A percentile compares a stretch with the other conserved stretches of the same genome.
Conservation (phyloP, 352 stramenopile genomes). For the Pythium volutum region DNA sequence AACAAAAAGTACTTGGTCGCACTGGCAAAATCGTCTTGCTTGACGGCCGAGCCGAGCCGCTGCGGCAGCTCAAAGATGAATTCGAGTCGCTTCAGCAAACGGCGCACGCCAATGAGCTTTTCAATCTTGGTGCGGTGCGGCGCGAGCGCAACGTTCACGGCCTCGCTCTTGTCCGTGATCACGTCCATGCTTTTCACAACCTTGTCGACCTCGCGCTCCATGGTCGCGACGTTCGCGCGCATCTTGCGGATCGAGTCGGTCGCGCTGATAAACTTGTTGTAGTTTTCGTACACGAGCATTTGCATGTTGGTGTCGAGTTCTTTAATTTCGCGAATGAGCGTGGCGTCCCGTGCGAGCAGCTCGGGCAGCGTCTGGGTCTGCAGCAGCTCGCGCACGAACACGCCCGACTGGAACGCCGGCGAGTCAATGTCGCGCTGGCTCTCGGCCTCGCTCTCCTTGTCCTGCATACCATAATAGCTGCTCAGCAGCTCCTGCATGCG, state of each 20-base stretch:
- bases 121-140: slow-evolving; percentile 90
- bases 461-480: slow-evolving; percentile 84
- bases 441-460: slow-evolving; percentile 65
- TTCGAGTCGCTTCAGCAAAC: slow-evolving; percentile 95
- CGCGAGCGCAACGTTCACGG: slow-evolving; percentile 87
- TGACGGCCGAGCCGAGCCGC: slow-evolving; percentile 76
- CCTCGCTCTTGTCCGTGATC: slow-evolving; percentile 82
- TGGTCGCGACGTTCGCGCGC: slow-evolving; percentile 91
- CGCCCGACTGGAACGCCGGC: slow-evolving; percentile 57
- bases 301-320: slow-evolving; percentile 99
- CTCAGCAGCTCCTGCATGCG: slow-evolving; percentile 89
- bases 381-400: slow-evolving; percentile 79
- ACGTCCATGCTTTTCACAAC: slow-evolving; percentile 88
- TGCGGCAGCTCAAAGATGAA: slow-evolving; percentile 97
- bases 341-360: slow-evolving; percentile 65
- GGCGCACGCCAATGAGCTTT: slow-evolving; percentile 95
- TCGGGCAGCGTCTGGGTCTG: slow-evolving; percentile 61
- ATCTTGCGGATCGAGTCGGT: slow-evolving; percentile 98
- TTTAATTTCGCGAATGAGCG: slow-evolving; percentile 89
- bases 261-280: slow-evolving; percentile 99
- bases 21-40: slow-evolving; percentile 86
- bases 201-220: slow-evolving; percentile 87
- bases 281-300: slow-evolving; percentile 99
- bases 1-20: slow-evolving; percentile 88
- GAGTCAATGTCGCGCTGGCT: slow-evolving; percentile 76